Conservation (phyloP, 371 early-diverging fungal genomes). For the Blakeslea trispora region DNA sequence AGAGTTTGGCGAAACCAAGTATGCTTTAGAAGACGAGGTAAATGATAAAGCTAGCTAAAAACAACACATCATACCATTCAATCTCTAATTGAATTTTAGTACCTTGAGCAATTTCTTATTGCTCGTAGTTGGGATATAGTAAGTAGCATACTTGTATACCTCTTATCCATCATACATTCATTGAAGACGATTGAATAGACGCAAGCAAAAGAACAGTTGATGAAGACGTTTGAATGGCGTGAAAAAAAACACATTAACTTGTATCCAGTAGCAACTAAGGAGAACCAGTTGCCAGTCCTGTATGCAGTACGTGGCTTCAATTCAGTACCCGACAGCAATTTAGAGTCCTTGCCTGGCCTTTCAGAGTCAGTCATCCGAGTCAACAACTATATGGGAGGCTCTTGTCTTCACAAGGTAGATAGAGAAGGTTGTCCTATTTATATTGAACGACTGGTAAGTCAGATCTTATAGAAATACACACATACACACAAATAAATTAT, state of each 20-base stretch:
- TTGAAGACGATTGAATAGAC: slow-evolving; percentile 35
- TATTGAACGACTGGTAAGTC: slow-evolving; percentile 65
- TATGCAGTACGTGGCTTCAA: slow-evolving; percentile 76
- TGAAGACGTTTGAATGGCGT: slow-evolving; percentile 73
- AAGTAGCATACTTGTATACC: no score
- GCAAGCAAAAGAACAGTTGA: slow-evolving; percentile 68
- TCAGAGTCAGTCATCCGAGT: slow-evolving; percentile 71
- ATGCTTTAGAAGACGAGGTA: slow-evolving; percentile 19
- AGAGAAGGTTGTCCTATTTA: slow-evolving; percentile 80
- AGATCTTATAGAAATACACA: no score
- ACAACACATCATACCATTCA: not conserved
- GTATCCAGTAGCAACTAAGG: slow-evolving; percentile 63
- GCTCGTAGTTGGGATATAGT: slow-evolving; percentile 64
- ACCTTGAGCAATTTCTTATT: slow-evolving; percentile 60
- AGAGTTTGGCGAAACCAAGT: slow-evolving; percentile 15
- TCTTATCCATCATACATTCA: slow-evolving; percentile 2
- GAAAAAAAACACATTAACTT: slow-evolving; percentile 64
- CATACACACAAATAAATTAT: not conserved
- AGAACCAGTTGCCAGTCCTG: slow-evolving; percentile 68
- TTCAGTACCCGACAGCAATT: slow-evolving; percentile 68
- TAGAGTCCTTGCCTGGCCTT: slow-evolving; percentile 61
- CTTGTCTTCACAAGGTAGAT: slow-evolving; percentile 81
- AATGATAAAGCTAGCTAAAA: no score
- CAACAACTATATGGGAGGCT: slow-evolving; percentile 76
- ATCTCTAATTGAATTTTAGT: slow-evolving; percentile 35